Percentiles rank a stretch among this genome's conserved stretches.
Evolutionary conservation across 2,329 filamentous ascomycete species (phyloP).

Genomic region (Pseudogymnoascus sp.): DNA sequence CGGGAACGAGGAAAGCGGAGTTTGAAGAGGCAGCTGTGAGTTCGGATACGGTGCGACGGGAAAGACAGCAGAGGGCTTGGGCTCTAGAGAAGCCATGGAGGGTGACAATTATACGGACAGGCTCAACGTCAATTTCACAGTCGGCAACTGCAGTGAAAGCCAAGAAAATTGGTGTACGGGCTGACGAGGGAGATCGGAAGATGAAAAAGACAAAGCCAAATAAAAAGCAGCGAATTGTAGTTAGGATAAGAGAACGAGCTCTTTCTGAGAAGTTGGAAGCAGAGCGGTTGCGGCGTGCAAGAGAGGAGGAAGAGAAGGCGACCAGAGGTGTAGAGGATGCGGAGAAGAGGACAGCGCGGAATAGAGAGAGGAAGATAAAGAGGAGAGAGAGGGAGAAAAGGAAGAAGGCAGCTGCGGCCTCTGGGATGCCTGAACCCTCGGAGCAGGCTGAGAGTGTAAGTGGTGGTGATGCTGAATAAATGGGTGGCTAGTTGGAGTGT

Average conservation of each 20-base stretch:
- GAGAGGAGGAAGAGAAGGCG: slow-evolving; percentile 31
- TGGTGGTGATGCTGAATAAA: neutral
- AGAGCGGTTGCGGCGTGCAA: slow-evolving; percentile 22
- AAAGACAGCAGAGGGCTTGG: slow-evolving; percentile 41
- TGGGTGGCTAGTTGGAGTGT: neutral
- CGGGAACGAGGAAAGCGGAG: slow-evolving; percentile 30
- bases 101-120: slow-evolving; percentile 37
- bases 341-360: slow-evolving; percentile 55
- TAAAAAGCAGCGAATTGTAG: slow-evolving; percentile 49
- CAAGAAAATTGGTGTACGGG: slow-evolving; percentile 9
- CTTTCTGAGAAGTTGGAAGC: slow-evolving; percentile 33
- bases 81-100: slow-evolving; percentile 54
- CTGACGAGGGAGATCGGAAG: slow-evolving; percentile 17
- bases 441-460: neutral
- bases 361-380: slow-evolving; percentile 47
- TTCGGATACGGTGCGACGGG: slow-evolving; percentile 41
- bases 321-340: slow-evolving; percentile 48
- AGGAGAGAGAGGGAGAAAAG: slow-evolving; percentile 33
- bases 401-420: slow-evolving; percentile 1
- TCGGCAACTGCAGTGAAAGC: slow-evolving; percentile 12
- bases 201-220: slow-evolving; percentile 39
- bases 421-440: neutral
- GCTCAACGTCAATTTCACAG: slow-evolving; percentile 19
- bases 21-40: slow-evolving; percentile 42
- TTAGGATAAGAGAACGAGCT: slow-evolving; percentile 37